Evolutionary conservation across 768 basidiomycete genomes (phyloP).

Genomic region (Lactarius hengduanensis): DNA sequence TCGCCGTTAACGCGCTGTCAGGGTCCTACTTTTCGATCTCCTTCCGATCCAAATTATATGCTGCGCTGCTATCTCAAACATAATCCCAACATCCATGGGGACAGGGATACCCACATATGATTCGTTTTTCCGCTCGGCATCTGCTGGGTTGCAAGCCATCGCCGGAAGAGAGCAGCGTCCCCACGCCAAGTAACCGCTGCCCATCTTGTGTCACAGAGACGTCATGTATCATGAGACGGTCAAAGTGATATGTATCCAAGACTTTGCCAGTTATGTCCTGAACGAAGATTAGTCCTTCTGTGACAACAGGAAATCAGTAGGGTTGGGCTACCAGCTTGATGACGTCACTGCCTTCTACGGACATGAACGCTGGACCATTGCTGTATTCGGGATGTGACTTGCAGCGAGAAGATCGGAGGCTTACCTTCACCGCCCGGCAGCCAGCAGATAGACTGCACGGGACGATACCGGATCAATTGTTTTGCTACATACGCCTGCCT

Average conservation of each 20-base stretch:
- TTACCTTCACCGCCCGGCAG: conserved; percentile 60
- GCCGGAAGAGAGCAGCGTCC: conserved; percentile 61
- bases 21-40: conserved; percentile 60
- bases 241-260: conserved; percentile 56
- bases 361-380: conserved; percentile 54
- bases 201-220: conserved; percentile 68
- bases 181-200: conserved; percentile 63
- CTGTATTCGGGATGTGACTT: conserved; percentile 1
- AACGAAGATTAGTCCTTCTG: conserved; percentile 1
- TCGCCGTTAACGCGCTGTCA: neutral
- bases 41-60: conserved; percentile 64
- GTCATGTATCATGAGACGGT: conserved; percentile 63
- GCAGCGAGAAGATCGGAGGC: conserved; percentile 23
- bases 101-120: conserved; percentile 51
- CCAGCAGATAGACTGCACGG: conserved; percentile 68
- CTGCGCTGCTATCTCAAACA: conserved; percentile 37
- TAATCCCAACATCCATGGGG: neutral
- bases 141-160: conserved; percentile 66
- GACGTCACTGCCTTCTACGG: conserved; percentile 63
- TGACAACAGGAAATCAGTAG: neutral
- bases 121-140: conserved; percentile 69
- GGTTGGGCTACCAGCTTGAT: conserved; percentile 51
- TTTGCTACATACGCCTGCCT: conserved; percentile 69
- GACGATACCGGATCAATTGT: conserved; percentile 57
- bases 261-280: conserved; percentile 62